A percentile compares a stretch with the other conserved stretches of the same genome.
Conservation (phyloP, 768 basidiomycete genomes). For the Postia placenta region DNA sequence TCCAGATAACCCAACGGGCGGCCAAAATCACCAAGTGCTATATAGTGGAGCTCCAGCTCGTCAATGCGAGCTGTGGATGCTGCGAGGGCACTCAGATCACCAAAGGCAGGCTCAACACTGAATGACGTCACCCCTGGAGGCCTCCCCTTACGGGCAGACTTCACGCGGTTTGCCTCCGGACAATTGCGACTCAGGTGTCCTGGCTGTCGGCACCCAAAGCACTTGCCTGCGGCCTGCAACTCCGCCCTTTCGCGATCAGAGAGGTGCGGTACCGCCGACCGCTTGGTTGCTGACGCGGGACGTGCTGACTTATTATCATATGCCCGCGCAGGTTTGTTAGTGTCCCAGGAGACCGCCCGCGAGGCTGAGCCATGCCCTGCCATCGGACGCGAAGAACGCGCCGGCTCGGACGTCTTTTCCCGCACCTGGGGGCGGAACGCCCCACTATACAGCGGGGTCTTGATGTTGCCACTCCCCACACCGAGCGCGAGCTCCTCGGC, state of each 20-base stretch:
- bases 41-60: background rate
- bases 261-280: background rate
- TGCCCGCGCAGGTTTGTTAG: background rate
- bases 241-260: background rate
- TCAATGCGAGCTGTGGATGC: background rate
- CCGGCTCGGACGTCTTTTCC: too few species aligned
- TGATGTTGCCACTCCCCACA: background rate
- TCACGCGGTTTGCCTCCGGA: background rate
- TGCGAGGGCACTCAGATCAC: background rate
- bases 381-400: background rate
- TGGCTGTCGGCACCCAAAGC: background rate
- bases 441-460: background rate
- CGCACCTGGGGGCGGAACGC: background rate
- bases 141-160: background rate
- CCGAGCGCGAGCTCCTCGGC: constrained; percentile 4
- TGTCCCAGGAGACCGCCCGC: background rate
- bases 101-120: background rate
- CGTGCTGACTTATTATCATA: background rate
- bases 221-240: background rate
- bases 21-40: background rate
- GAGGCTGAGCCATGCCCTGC: background rate
- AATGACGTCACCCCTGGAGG: constrained; percentile 3
- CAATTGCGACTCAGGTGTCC: constrained; percentile 1
- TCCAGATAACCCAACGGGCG: background rate
- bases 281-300: background rate